A percentile compares a stretch with the other conserved stretches of the same genome.
Conservation (phyloP, 2,329 filamentous ascomycete genomes). For the Alternaria rosae region DNA sequence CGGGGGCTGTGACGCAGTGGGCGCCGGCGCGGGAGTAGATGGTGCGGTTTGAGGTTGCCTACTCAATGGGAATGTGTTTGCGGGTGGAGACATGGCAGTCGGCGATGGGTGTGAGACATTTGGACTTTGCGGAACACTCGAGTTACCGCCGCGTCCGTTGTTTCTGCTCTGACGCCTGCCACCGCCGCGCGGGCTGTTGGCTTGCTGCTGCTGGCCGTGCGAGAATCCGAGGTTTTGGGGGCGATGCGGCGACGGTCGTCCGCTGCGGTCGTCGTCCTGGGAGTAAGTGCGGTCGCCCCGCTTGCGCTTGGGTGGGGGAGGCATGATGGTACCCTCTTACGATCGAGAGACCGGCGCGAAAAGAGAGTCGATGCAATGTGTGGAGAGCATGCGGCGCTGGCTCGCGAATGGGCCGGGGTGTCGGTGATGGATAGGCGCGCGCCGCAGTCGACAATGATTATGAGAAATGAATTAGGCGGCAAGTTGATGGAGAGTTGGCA, state of each 20-base stretch:
- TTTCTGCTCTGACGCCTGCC: constrained; percentile 40
- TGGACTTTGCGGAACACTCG: constrained; percentile 42
- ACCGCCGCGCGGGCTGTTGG: constrained; percentile 39
- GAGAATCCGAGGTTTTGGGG: constrained; percentile 61
- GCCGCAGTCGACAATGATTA: neutral
- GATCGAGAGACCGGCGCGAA: constrained; percentile 36
- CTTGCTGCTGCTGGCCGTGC: constrained; percentile 52
- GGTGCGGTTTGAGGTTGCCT: constrained; percentile 30
- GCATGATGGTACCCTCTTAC: constrained; percentile 52
- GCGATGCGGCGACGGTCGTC: constrained; percentile 59
- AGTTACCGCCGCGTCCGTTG: constrained; percentile 34
- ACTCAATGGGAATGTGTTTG: constrained; percentile 24
- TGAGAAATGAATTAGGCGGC: neutral
- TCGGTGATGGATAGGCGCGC: constrained; percentile 2
- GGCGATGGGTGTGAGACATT: constrained; percentile 39
- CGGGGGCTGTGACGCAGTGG: constrained; percentile 47
- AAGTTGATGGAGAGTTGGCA: neutral
- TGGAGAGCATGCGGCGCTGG: constrained; percentile 40
- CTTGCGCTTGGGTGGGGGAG: constrained; percentile 65
- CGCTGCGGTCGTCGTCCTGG: constrained; percentile 52
- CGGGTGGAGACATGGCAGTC: constrained; percentile 42
- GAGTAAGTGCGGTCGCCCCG: constrained; percentile 56
- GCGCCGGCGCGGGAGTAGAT: constrained; percentile 15
- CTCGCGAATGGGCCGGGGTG: constrained; percentile 15
- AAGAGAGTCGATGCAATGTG: constrained; percentile 25